These are phyloP conservation scores for Starmerella khaoyaiensis DNA, from an alignment of 805 yeast species.

Conservation along the genomic window DNA sequence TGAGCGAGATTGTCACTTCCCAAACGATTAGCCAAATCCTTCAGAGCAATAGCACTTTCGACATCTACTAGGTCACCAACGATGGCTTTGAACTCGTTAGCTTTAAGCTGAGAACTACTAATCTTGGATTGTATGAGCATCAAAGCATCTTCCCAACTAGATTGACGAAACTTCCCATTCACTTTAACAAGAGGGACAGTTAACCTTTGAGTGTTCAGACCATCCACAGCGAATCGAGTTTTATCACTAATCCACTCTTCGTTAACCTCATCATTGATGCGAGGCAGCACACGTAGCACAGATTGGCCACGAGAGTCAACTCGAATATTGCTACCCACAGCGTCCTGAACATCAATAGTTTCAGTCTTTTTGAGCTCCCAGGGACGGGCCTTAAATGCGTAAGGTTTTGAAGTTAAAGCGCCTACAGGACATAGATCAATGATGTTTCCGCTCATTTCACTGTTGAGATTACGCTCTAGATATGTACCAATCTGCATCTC, in stretches of 20 bases:
- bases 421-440: conserved; percentile 87
- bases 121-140: conserved; percentile 53
- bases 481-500: conserved; percentile 87
- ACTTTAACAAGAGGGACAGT: conserved; percentile 65
- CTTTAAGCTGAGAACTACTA: conserved; percentile 42
- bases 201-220: conserved; percentile 71
- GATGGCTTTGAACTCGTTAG: conserved; percentile 64
- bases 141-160: conserved; percentile 81
- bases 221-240: conserved; percentile 75
- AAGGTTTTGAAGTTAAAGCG: conserved; percentile 79
- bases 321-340: conserved; percentile 66
- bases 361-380: conserved; percentile 89
- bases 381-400: conserved; percentile 84
- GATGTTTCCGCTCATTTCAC: conserved; percentile 77
- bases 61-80: conserved; percentile 75
- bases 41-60: conserved; percentile 68
- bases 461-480: conserved; percentile 68
- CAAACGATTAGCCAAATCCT: conserved; percentile 61
- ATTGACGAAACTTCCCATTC: conserved; percentile 55
- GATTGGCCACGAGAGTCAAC: conserved; percentile 79
- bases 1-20: conserved; percentile 72
- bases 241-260: conserved; percentile 90
- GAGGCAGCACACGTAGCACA: conserved; percentile 76
- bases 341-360: conserved; percentile 74
- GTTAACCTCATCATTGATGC: conserved; percentile 73